Evolutionary conservation across 805 yeast species (phyloP).

Genomic region (Wickerhamiella allomyrinae): DNA sequence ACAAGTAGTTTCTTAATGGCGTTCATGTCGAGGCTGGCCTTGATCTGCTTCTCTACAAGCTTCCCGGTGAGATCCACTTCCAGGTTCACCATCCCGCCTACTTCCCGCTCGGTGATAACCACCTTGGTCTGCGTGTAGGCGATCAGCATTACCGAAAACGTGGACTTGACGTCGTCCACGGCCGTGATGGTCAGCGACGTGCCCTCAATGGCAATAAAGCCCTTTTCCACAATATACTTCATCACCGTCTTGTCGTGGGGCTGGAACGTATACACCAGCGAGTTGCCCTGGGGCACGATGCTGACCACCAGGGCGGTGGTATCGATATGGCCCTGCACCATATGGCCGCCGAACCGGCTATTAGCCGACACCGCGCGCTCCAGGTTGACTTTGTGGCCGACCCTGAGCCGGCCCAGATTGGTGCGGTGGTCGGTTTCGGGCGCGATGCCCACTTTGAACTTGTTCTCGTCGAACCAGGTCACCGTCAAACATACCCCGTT

Average conservation of each 20-base stretch:
- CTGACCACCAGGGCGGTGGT: constrained; percentile 57
- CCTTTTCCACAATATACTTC: constrained; percentile 82
- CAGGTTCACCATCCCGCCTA: constrained; percentile 62
- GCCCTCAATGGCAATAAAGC: constrained; percentile 87
- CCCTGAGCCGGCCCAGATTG: constrained; percentile 46
- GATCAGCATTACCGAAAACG: constrained; percentile 80
- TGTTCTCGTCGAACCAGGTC: constrained; percentile 47
- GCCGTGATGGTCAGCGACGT: constrained; percentile 77
- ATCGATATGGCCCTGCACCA: constrained; percentile 96
- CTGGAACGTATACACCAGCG: constrained; percentile 61
- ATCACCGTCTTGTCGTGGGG: constrained; percentile 45
- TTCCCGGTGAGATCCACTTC: constrained; percentile 95
- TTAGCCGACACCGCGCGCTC: constrained; percentile 83
- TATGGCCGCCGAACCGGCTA: constrained; percentile 88
- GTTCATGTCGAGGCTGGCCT: constrained; percentile 31
- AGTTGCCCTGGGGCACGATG: constrained; percentile 48
- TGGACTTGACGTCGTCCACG: constrained; percentile 44
- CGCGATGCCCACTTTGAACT: constrained; percentile 81
- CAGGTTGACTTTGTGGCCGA: constrained; percentile 58
- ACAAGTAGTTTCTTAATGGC: neutral
- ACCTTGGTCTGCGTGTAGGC: constrained; percentile 81
- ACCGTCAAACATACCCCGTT: constrained; percentile 89
- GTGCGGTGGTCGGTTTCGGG: constrained; percentile 84
- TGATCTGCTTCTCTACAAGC: constrained; percentile 75
- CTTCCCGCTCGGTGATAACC: constrained; percentile 46